These are phyloP conservation scores for Cercospora nicotianae DNA, from an alignment of 2,329 filamentous ascomycete genomes.

Conservation along the genomic window DNA sequence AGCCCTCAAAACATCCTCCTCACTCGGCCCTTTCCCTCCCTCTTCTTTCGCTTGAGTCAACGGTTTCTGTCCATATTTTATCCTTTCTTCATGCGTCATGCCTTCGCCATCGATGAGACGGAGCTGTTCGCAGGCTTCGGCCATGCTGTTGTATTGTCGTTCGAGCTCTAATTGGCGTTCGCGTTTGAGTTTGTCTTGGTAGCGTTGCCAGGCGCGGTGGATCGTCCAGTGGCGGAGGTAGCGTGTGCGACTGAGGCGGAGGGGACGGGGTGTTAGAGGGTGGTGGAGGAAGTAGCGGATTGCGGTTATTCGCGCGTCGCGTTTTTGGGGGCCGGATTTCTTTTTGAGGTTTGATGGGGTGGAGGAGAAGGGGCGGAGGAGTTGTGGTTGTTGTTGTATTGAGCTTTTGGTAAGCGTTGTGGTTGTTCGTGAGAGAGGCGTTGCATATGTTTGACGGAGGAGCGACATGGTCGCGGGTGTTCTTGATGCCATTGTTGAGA, in stretches of 20 bases:
- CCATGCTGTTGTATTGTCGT: constrained; percentile 79
- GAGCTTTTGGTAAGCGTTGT: constrained; percentile 34
- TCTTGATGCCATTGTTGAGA: constrained; percentile 5
- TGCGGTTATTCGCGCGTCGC: constrained; percentile 38
- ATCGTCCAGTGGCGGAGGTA: constrained; percentile 97
- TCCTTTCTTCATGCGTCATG: constrained; percentile 36
- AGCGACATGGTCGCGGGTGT: constrained; percentile 31
- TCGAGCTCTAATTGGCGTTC: constrained; percentile 69
- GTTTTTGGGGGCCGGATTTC: constrained; percentile 33
- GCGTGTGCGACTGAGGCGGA: constrained; percentile 85
- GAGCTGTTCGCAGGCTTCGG: constrained; percentile 80
- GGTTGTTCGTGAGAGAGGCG: constrained; percentile 27
- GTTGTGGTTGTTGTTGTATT: constrained; percentile 40
- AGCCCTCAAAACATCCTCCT: constrained; percentile 41
- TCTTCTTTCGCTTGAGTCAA: neutral
- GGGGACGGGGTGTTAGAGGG: constrained; percentile 68
- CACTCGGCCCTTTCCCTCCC: constrained; percentile 36
- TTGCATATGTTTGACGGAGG: constrained; percentile 20
- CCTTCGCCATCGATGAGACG: constrained; percentile 52
- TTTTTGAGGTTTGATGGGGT: constrained; percentile 43
- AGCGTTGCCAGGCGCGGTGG: constrained; percentile 89
- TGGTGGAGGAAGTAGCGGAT: constrained; percentile 72
- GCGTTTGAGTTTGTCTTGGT: constrained; percentile 67
- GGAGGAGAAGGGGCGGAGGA: constrained; percentile 33
- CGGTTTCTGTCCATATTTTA: constrained; percentile 22